phyloP scores from a whole-genome alignment of 225 moss, liverwort and hornwort species.

The Marchantia paleacea region DNA sequence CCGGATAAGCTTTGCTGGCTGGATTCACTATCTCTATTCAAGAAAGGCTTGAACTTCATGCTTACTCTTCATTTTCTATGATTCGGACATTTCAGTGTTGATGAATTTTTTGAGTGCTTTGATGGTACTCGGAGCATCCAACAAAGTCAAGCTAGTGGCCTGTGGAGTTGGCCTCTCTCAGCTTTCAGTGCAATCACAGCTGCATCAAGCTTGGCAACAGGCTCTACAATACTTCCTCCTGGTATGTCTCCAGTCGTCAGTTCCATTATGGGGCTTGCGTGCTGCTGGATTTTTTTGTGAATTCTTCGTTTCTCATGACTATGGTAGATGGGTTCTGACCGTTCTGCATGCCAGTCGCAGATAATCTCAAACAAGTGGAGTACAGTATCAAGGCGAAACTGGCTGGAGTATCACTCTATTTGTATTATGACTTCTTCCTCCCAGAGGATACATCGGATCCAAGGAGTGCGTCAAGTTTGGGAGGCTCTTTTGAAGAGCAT shows the following conservation, averaged over 20 bases:
- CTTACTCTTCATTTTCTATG: neutral
- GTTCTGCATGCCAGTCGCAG: constrained; percentile 29
- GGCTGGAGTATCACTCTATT: constrained; percentile 57
- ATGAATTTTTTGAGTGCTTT: constrained; percentile 98
- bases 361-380: constrained; percentile 84
- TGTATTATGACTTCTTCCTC: constrained; percentile 45
- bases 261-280: neutral
- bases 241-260: constrained; percentile 39
- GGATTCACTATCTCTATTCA: neutral
- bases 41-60: neutral
- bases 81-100: constrained; percentile 56
- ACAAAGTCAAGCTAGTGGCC: constrained; percentile 39
- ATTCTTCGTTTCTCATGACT: neutral
- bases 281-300: neutral
- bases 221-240: constrained; percentile 67
- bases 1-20: neutral
- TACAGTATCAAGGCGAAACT: constrained; percentile 85
- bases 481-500: constrained; percentile 45
- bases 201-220: constrained; percentile 61
- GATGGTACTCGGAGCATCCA: constrained; percentile 63
- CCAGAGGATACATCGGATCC: neutral
- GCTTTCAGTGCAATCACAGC: constrained; percentile 55
- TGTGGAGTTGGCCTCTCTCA: constrained; percentile 59
- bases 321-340: neutral
- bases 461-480: constrained; percentile 11